Base-by-base conservation (phyloP, 2,329 filamentous ascomycete genomes). In the Berkeleyomyces basicola region DNA sequence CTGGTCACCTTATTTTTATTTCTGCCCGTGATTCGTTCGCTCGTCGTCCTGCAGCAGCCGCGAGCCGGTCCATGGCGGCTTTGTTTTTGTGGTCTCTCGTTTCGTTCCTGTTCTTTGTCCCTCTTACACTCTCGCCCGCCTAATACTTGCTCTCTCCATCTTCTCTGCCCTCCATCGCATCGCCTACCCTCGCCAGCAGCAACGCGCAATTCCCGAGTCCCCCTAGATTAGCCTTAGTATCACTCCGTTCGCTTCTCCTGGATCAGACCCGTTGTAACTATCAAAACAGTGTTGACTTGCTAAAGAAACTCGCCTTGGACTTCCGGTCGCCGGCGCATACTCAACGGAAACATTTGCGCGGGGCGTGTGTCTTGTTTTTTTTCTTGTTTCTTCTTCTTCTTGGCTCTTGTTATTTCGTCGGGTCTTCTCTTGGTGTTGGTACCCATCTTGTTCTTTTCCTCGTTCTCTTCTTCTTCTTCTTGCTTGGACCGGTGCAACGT, bases 241-340 rank as follows among this genome's bases (percentile, higher is more conserved):
- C 61, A 58, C 61, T 62, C n/a, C 36, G 53, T 51, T 59, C 61
- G 53, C 61, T 63, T 63, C 55, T 63, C 31, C 61, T 59, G 44
- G 53, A 47, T 51, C 61, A 58, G 53, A 40, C 58, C 43, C 43
- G 37, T 58, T 16, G 53, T n/a, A 23, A 23, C 23, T 23, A 49
- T 63, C 42, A 58, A 39, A 62, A 62, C 51, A 57, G 46, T 42
- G 55, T 33, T 37, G 42, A 58, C 47, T 61, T 58, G 23, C 47
- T 40, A 60, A 46, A n/a, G 23, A 58, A 60, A 60, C 33, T 60
- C 42, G 58, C 58, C 58, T 60, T 60, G 14, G 33, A 33, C 49
- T 23, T 53, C 49, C 31, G 49, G 49, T 37, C 31, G 9, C 33
- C 49, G 37, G 23, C 33, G 33, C 14, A 44, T 6, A 60, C 37